Base-by-base conservation (phyloP, 2,329 filamentous ascomycete genomes). In the Arthrinium phaeospermum region DNA sequence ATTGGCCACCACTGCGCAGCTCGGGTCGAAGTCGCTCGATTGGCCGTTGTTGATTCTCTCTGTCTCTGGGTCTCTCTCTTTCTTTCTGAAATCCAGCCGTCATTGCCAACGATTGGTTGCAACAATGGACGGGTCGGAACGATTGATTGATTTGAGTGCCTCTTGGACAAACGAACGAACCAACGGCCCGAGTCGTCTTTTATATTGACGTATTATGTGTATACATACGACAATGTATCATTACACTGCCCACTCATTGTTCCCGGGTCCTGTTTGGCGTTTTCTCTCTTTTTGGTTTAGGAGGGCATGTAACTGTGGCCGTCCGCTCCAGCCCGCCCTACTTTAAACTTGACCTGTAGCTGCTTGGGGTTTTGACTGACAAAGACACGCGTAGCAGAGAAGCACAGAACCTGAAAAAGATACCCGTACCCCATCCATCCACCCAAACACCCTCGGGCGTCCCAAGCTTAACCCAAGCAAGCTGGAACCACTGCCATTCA, bases 381-480 rank as follows among this genome's bases (percentile, higher is more conserved):
- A 68, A 47, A 22, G 19, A n/a, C 6, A 68, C 68, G 47, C 47
- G 68, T 10, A 51, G 46, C n/a, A 53, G 19, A 44, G 47, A 70
- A 70, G 68, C 68, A 70, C 68, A 51, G 68, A 70, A 70, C 68
- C 37, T 41, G 37, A 30, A 49, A 46, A 69, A 61, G 30, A 61
- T 61, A 61, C 53, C 53, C 41, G 64, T 46, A 68, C 45, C 44
- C 67, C 67, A 46, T 68, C 41, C 67, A 45, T 27, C 67, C 67
- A 34, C 68, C 68, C 19, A 10, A n/a, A 16, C 44, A 49, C 19
- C 27, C 61, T 24, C 61, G 22, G 61, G 61, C 22, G 47, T 27
- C 68, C 68, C 68, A 70, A 70, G 68, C 68, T 70, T 70, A 46
- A 51, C 68, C 68, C 34, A 64, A 64, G 57, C 68, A 57, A 70